Percentiles rank a stretch among this genome's conserved stretches.
Conservation (phyloP, 73 alveolate genomes). For the Paraurostyla sp. region DNA sequence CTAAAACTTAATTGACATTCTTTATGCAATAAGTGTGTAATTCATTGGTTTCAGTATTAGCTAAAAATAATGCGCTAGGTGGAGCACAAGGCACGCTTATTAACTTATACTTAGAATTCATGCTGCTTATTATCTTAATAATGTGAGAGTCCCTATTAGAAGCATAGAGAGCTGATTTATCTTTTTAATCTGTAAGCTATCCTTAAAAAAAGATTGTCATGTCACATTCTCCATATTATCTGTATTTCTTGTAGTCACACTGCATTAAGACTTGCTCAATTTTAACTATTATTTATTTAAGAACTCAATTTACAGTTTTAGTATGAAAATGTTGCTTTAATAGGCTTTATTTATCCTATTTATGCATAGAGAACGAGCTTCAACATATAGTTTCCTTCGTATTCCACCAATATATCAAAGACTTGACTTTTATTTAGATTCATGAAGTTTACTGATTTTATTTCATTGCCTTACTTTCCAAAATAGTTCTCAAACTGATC, state of each 20-base stretch:
- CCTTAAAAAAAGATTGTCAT: neutral
- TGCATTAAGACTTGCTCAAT: neutral
- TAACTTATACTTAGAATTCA: neutral
- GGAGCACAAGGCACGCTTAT: neutral
- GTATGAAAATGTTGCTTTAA: neutral
- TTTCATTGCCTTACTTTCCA: constrained; percentile 8
- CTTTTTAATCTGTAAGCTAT: neutral
- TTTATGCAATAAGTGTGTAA: neutral
- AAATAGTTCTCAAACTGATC: neutral
- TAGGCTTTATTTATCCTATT: neutral
- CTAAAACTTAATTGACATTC: neutral
- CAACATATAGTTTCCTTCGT: neutral
- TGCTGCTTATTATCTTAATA: neutral
- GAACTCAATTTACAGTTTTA: neutral
- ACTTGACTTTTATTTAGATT: neutral
- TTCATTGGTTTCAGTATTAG: neutral
- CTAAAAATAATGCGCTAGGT: neutral
- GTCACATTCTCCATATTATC: neutral
- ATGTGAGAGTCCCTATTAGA: neutral
- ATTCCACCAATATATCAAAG: neutral
- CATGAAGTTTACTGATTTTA: neutral
- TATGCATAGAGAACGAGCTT: neutral
- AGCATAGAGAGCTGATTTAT: neutral
- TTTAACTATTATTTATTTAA: neutral
- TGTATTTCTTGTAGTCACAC: neutral